Evolutionary conservation across 306 rosid species (phyloP).

Genomic region (Parietaria judaica): DNA sequence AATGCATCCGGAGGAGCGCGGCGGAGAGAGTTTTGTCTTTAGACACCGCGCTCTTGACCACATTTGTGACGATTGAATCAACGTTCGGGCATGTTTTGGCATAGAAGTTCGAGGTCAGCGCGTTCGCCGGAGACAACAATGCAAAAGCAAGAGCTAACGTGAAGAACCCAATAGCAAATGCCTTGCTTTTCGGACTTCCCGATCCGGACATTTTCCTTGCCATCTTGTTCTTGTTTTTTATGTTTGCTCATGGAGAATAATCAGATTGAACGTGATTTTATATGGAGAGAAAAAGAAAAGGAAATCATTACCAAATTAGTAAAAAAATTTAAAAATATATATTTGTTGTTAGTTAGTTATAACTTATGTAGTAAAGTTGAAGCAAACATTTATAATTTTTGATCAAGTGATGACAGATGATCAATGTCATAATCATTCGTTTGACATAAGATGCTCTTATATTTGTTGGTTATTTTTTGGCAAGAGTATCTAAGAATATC

Average conservation of each 20-base stretch:
- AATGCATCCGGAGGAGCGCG: constrained; percentile 46
- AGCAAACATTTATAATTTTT: constrained; percentile 35
- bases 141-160: constrained; percentile 37
- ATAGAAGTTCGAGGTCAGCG: constrained; percentile 65
- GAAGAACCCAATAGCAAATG: constrained; percentile 31
- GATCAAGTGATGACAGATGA: constrained; percentile 21
- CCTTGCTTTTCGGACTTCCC: constrained; percentile 24
- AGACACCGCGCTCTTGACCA: constrained; percentile 21
- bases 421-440: constrained; percentile 19
- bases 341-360: constrained; percentile 21
- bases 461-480: no score
- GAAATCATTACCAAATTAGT: constrained; percentile 25
- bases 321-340: constrained; percentile 3
- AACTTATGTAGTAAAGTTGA: constrained; percentile 41
- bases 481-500: background rate
- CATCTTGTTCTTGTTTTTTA: constrained; percentile 2
- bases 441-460: background rate
- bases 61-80: constrained; percentile 34
- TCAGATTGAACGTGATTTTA: constrained; percentile 24
- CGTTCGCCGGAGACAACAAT: constrained; percentile 25
- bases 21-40: constrained; percentile 47
- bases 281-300: constrained; percentile 17
- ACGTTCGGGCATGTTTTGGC: constrained; percentile 59
- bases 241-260: constrained; percentile 19
- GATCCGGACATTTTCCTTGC: constrained; percentile 2